These are phyloP conservation scores for Candida loeiensis DNA, from an alignment of 805 yeast genomes.

Conservation along the genomic window DNA sequence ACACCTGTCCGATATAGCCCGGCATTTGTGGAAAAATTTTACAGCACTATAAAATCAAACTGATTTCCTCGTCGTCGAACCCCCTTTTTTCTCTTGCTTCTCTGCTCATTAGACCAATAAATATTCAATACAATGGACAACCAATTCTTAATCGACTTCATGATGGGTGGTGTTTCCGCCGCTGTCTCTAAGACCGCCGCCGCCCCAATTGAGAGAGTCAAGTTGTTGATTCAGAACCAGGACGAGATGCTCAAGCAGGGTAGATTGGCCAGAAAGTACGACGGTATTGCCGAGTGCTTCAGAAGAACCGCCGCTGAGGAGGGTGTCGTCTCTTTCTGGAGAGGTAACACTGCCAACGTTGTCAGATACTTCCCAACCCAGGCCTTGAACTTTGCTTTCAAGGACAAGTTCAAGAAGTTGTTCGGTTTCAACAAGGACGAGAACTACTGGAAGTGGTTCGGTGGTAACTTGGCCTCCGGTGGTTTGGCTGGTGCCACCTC, in stretches of 20 bases:
- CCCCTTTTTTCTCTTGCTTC: conserved; percentile 6
- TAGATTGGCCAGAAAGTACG: conserved; percentile 80
- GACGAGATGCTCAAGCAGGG: conserved; percentile 98
- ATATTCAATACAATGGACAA: conserved; percentile 19
- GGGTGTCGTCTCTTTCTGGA: conserved; percentile 94
- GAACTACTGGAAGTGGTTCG: conserved; percentile 90
- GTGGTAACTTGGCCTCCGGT: conserved; percentile 98
- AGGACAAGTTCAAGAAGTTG: conserved; percentile 92
- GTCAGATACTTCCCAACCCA: conserved; percentile 99
- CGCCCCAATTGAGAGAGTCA: conserved; percentile 96
- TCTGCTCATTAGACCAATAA: conserved; percentile 5
- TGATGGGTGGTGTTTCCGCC: conserved; percentile 99
- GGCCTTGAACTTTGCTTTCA: conserved; percentile 97
- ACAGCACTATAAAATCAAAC: conserved; percentile 5
- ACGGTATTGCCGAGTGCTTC: conserved; percentile 93
- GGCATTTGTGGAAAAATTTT: conserved; percentile 8
- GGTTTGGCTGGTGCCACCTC: conserved; percentile 98
- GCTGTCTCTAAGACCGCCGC: conserved; percentile 98
- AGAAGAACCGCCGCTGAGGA: conserved; percentile 89
- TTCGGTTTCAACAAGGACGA: conserved; percentile 97
- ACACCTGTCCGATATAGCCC: conserved; percentile 13
- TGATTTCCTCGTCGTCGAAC: conserved; percentile 3
- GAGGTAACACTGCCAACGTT: conserved; percentile 99
- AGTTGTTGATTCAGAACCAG: conserved; percentile 94
- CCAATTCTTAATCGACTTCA: conserved; percentile 47